A percentile compares a stretch with the other conserved stretches of the same genome.
phyloP scores from a whole-genome alignment of 352 stramenopile genomes.

The Pythium aquatile region DNA sequence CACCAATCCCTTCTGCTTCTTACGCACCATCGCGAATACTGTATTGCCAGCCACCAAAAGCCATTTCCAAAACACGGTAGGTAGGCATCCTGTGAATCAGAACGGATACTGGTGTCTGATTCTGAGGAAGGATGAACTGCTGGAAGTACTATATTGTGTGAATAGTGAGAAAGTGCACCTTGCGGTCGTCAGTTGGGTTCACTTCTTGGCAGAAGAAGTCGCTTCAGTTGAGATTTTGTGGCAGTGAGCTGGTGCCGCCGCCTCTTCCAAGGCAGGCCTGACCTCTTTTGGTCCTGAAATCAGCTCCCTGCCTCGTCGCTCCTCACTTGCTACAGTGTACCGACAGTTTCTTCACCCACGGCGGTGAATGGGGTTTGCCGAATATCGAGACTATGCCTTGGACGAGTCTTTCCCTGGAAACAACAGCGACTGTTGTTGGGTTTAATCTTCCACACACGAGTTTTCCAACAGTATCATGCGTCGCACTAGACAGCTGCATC shows the following conservation, averaged over 20 bases:
- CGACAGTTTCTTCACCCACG: not conserved
- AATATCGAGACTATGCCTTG: not conserved
- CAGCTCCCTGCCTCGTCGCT: not conserved
- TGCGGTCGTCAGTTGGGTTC: not conserved
- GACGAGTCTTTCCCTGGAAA: not conserved
- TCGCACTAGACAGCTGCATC: not conserved
- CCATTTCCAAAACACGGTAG: not conserved
- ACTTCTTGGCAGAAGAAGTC: not conserved
- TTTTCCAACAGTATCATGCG: no score
- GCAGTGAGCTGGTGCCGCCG: not conserved
- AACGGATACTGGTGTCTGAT: not conserved
- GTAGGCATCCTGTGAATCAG: not conserved
- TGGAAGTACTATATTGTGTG: not conserved
- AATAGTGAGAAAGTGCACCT: not conserved
- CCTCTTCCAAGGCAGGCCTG: not conserved
- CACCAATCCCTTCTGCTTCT: constrained; percentile 73
- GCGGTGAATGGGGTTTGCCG: not conserved
- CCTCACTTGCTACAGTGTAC: not conserved
- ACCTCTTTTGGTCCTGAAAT: not conserved
- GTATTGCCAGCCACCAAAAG: not conserved
- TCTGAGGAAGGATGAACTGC: not conserved
- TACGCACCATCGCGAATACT: constrained; percentile 58
- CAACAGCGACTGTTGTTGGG: no score
- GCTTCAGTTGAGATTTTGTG: not conserved
- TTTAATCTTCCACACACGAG: no score